These are phyloP conservation scores for Alternaria gansuensis DNA, from an alignment of 2,329 filamentous ascomycete species.

Conservation along the genomic window DNA sequence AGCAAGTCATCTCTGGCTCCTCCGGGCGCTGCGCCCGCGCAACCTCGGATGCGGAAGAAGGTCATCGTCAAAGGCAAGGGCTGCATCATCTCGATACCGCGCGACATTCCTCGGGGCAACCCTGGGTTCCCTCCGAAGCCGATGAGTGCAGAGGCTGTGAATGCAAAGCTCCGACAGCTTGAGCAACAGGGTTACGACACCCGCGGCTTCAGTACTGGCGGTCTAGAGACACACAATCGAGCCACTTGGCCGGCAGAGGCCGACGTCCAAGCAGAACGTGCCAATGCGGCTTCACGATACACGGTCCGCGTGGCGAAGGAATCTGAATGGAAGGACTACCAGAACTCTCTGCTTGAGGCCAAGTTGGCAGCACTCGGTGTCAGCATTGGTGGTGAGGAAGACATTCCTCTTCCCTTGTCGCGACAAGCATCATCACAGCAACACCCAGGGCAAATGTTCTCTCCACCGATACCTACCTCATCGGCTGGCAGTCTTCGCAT, in stretches of 20 bases:
- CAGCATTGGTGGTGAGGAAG: conserved; percentile 75
- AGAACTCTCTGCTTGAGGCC: conserved; percentile 83
- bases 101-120: conserved; percentile 53
- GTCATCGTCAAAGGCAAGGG: conserved; percentile 58
- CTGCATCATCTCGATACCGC: conserved; percentile 57
- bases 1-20: conserved; percentile 29
- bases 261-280: conserved; percentile 66
- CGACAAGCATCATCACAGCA: conserved; percentile 75
- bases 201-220: conserved; percentile 67
- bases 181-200: conserved; percentile 74
- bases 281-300: conserved; percentile 57
- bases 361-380: conserved; percentile 93
- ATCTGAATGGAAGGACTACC: conserved; percentile 80
- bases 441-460: conserved; percentile 80
- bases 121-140: conserved; percentile 56
- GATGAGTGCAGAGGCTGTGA: conserved; percentile 62
- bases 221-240: conserved; percentile 65
- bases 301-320: conserved; percentile 75
- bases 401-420: conserved; percentile 69
- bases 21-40: conserved; percentile 28
- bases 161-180: conserved; percentile 71
- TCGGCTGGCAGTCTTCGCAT: conserved; percentile 77
- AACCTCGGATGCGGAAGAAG: conserved; percentile 56
- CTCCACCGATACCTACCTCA: conserved; percentile 80
- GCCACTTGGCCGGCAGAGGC: conserved; percentile 71